Percentiles rank a stretch among this genome's conserved stretches.
phyloP scores from a whole-genome alignment of 2,329 filamentous ascomycete species.

The Paraconiothyrium sp. region DNA sequence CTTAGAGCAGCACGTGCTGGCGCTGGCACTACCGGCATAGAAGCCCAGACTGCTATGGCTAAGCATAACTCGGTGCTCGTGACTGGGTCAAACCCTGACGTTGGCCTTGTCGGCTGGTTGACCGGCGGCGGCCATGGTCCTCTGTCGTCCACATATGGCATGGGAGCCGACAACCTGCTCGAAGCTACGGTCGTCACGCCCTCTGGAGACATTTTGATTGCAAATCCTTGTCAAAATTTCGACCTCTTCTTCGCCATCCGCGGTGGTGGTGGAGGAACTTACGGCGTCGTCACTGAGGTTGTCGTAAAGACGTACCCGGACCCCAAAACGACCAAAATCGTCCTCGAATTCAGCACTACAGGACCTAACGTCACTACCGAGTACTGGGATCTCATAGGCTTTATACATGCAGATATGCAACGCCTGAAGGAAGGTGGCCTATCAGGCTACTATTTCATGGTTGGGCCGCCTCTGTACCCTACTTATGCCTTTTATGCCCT shows the following conservation, averaged over 20 bases:
- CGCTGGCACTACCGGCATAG: conserved; percentile 32
- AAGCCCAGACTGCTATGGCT: conserved; percentile 27
- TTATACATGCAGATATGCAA: conserved; percentile 34
- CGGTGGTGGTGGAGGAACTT: conserved; percentile 55
- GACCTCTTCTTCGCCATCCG: conserved; percentile 54
- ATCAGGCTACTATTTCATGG: conserved; percentile 39
- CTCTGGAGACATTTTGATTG: conserved; percentile 20
- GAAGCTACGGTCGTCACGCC: conserved; percentile 49
- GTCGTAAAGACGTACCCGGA: conserved; percentile 30
- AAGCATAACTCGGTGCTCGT: conserved; percentile 28
- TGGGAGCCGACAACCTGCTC: conserved; percentile 50
- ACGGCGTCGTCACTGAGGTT: conserved; percentile 48
- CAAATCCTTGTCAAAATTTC: conserved; percentile 36
- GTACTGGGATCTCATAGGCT: conserved; percentile 34
- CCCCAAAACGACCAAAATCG: conserved; percentile 41
- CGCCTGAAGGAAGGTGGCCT: conserved; percentile 38
- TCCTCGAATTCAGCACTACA: conserved; percentile 25
- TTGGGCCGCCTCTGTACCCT: conserved; percentile 28
- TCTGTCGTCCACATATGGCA: conserved; percentile 49
- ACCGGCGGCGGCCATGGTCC: conserved; percentile 51
- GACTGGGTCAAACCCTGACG: conserved; percentile 38
- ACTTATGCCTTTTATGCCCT: conserved; percentile 28
- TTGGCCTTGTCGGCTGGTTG: conserved; percentile 53
- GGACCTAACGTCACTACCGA: conserved; percentile 18
- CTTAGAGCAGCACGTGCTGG: conserved; percentile 29